These are phyloP conservation scores for Gyromitra esculenta DNA, from an alignment of 2,329 filamentous ascomycete species.

Conservation along the genomic window DNA sequence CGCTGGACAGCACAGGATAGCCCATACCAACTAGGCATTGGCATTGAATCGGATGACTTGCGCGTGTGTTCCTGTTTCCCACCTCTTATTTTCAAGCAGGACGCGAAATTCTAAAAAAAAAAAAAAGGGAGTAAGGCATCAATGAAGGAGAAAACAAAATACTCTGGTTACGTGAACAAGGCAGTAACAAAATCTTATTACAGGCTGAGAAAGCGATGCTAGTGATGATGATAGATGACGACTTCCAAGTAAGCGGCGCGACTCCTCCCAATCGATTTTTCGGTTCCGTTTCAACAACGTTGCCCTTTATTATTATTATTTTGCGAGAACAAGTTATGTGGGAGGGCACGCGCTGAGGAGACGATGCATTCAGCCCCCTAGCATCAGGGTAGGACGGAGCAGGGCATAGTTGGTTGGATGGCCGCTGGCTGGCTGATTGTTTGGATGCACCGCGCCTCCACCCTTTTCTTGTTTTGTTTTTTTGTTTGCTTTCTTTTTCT, in stretches of 20 bases:
- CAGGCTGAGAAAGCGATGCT: background rate
- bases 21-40: constrained; percentile 23
- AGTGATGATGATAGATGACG: constrained; percentile 19
- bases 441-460: constrained; percentile 36
- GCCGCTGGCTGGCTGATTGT: constrained; percentile 35
- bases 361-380: constrained; percentile 41
- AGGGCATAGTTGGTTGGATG: constrained; percentile 40
- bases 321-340: constrained; percentile 17
- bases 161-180: constrained; percentile 3
- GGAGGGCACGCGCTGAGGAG: constrained; percentile 16
- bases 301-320: constrained; percentile 13
- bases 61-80: constrained; percentile 6
- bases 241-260: constrained; percentile 7
- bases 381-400: constrained; percentile 36
- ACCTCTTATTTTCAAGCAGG: constrained; percentile 6
- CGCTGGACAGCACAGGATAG: constrained; percentile 10
- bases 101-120: constrained; percentile 3
- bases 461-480: constrained; percentile 26
- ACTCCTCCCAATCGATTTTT: constrained; percentile 18
- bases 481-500: constrained; percentile 42
- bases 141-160: constrained; percentile 1
- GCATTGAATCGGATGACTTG: constrained; percentile 30
- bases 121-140: constrained; percentile 1
- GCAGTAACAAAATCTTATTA: background rate
- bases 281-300: constrained; percentile 11